phyloP scores from a whole-genome alignment of 2,329 filamentous ascomycete genomes.

The Penicillium sp. region DNA sequence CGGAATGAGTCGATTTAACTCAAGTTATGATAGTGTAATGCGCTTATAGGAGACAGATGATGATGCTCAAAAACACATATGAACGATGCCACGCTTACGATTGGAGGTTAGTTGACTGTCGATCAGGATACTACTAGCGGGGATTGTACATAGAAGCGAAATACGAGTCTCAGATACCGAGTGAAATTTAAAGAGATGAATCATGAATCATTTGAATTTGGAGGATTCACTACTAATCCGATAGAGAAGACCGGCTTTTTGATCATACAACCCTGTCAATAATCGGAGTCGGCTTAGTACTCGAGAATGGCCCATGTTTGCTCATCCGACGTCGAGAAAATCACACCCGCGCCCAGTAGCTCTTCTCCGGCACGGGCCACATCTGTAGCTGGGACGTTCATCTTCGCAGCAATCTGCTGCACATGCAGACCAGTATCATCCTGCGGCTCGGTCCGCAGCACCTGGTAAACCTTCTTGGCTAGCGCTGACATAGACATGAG shows the following conservation, averaged over 20 bases:
- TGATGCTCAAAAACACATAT: not conserved
- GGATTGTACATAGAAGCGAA: not conserved
- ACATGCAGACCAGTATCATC: constrained; percentile 83
- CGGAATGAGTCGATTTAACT: constrained; percentile 52
- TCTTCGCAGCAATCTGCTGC: constrained; percentile 70
- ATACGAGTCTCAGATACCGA: not conserved
- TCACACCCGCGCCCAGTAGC: constrained; percentile 70
- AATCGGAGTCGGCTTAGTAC: constrained; percentile 18
- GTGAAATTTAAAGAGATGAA: constrained; percentile 14
- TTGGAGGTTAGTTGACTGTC: not conserved
- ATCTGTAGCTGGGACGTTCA: constrained; percentile 69
- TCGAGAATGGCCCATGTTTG: constrained; percentile 88
- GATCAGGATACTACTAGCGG: not conserved
- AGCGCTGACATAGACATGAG: constrained; percentile 55
- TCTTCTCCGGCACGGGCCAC: constrained; percentile 81
- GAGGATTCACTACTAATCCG: constrained; percentile 29
- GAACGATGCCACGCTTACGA: constrained; percentile 3
- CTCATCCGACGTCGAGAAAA: constrained; percentile 92
- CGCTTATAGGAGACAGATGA: not conserved
- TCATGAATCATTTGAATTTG: constrained; percentile 32
- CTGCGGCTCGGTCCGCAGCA: constrained; percentile 68
- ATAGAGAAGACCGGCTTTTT: not conserved
- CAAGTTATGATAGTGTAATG: not conserved
- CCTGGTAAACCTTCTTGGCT: constrained; percentile 72
- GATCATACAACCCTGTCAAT: not conserved